Conservation (phyloP, 2,329 filamentous ascomycete genomes). For the Trichoderma asperellum region DNA sequence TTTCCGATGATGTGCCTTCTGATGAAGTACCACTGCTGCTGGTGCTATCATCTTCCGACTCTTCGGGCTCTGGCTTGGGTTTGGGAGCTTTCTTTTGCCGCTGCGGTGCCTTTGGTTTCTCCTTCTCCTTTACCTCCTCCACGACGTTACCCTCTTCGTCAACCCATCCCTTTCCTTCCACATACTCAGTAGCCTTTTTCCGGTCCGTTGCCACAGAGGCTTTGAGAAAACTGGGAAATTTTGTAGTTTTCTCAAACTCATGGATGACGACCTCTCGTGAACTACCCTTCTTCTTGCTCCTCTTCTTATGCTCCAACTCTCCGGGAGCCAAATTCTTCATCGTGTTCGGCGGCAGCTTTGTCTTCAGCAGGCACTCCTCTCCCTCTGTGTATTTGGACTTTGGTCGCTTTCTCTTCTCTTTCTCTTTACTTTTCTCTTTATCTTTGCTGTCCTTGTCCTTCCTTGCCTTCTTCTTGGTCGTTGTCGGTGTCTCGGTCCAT, state of each 20-base stretch:
- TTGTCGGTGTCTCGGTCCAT: slow-evolving; percentile 73
- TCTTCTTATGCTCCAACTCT: slow-evolving; percentile 58
- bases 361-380: slow-evolving; percentile 84
- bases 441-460: slow-evolving; percentile 51
- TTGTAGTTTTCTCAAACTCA: slow-evolving; percentile 85
- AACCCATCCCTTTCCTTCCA: slow-evolving; percentile 88
- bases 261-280: slow-evolving; percentile 70
- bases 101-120: slow-evolving; percentile 23
- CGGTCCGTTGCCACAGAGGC: slow-evolving; percentile 42
- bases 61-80: slow-evolving; percentile 31
- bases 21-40: slow-evolving; percentile 48
- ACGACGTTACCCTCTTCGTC: slow-evolving; percentile 77
- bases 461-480: slow-evolving; percentile 53
- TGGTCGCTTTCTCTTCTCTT: slow-evolving; percentile 61
- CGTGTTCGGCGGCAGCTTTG: slow-evolving; percentile 62
- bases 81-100: slow-evolving; percentile 34
- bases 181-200: slow-evolving; percentile 61
- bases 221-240: slow-evolving; percentile 81
- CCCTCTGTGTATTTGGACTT: slow-evolving; percentile 81
- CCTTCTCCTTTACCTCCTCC: slow-evolving; percentile 56
- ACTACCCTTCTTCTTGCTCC: slow-evolving; percentile 59
- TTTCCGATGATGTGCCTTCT: slow-evolving; percentile 36
- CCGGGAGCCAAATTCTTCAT: slow-evolving; percentile 49
- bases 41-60: slow-evolving; percentile 43
- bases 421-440: slow-evolving; percentile 54